Evolutionary conservation across 176 grass and related monocot genomes (phyloP).

Genomic region (Otatea glauca): DNA sequence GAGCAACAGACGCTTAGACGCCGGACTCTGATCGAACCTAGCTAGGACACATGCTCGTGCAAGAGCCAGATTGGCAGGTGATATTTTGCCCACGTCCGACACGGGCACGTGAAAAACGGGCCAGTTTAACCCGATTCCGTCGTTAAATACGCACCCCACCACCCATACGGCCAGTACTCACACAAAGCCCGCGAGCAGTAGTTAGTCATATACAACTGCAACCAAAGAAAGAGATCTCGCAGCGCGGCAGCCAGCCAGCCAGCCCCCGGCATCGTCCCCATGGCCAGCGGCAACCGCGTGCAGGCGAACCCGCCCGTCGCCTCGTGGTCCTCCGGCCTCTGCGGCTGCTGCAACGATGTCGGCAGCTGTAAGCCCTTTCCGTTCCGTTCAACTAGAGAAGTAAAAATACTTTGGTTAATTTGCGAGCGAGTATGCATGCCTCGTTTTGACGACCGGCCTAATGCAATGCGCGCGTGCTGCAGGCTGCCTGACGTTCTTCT

Average conservation of each 20-base stretch:
- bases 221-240: not conserved
- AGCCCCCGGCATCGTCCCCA: not conserved
- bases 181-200: not conserved
- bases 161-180: too few relatives aligned
- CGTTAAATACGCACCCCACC: not conserved
- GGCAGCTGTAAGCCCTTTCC: slow-evolving; percentile 48
- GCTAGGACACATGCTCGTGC: not conserved
- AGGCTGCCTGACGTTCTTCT: slow-evolving; percentile 72
- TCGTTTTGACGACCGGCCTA: not conserved
- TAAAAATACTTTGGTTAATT: not conserved
- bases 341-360: slow-evolving; percentile 57
- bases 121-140: not conserved
- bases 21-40: not conserved
- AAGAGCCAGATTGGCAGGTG: not conserved
- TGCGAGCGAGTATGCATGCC: not conserved
- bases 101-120: not conserved
- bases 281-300: slow-evolving; percentile 17
- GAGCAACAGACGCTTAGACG: too few relatives aligned
- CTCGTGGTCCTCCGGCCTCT: slow-evolving; percentile 72
- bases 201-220: not conserved
- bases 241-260: not conserved
- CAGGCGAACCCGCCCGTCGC: not conserved
- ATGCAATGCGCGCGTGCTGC: not conserved
- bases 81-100: too few relatives aligned
- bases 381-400: not conserved